phyloP scores from a whole-genome alignment of 768 basidiomycete genomes.

The Punctularia strigosozonata region DNA sequence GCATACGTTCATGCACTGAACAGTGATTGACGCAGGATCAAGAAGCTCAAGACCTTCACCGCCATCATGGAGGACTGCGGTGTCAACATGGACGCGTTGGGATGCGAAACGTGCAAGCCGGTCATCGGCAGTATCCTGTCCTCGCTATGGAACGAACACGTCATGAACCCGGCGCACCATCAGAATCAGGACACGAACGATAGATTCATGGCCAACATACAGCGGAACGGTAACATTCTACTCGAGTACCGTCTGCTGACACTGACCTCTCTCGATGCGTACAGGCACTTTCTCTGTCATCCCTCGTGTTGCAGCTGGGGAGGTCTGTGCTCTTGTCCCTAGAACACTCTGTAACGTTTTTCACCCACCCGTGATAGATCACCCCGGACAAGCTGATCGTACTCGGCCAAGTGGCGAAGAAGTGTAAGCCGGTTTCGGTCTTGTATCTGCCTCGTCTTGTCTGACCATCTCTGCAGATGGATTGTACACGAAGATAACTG shows the following conservation, averaged over 20 bases:
- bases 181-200: conserved; percentile 69
- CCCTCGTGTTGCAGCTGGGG: conserved; percentile 61
- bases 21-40: conserved; percentile 28
- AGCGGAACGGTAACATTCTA: conserved; percentile 37
- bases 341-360: too few species aligned
- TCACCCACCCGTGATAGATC: conserved; percentile 17
- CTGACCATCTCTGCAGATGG: conserved; percentile 18
- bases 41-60: conserved; percentile 42
- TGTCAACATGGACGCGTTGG: conserved; percentile 33
- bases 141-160: conserved; percentile 47
- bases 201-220: conserved; percentile 51
- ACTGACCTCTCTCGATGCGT: neutral
- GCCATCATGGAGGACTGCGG: conserved; percentile 43
- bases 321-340: conserved; percentile 20
- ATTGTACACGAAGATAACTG: conserved; percentile 54
- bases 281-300: conserved; percentile 57
- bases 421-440: conserved; percentile 25
- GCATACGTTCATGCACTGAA: neutral
- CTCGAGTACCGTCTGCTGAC: too few species aligned
- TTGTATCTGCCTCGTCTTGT: neutral
- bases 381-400: conserved; percentile 56
- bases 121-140: conserved; percentile 43
- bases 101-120: conserved; percentile 70
- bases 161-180: conserved; percentile 52
- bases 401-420: conserved; percentile 54